These are phyloP conservation scores for Colletotrichum euphorbiae DNA, from an alignment of 2,329 filamentous ascomycete genomes.

Conservation along the genomic window DNA sequence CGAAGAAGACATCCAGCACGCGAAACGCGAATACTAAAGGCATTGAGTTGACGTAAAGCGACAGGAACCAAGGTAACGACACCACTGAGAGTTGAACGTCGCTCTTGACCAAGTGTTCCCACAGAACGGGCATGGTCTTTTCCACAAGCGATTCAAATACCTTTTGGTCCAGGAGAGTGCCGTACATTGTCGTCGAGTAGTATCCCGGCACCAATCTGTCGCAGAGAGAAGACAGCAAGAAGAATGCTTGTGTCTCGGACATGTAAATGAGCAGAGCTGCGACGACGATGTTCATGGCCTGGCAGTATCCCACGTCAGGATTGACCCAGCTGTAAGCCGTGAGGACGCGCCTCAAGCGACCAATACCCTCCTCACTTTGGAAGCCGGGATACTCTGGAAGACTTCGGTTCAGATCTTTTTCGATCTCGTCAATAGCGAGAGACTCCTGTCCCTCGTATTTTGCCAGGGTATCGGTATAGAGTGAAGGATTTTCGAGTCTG, in stretches of 20 bases:
- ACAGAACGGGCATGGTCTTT: slow-evolving; percentile 97
- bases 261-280: slow-evolving; percentile 98
- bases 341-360: slow-evolving; percentile 85
- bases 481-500: slow-evolving; percentile 84
- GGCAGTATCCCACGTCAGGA: slow-evolving; percentile 95
- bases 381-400: slow-evolving; percentile 97
- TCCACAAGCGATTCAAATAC: slow-evolving; percentile 99
- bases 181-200: slow-evolving; percentile 99
- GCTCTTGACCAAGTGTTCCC: slow-evolving; percentile 97
- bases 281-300: slow-evolving; percentile 99
- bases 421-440: slow-evolving; percentile 97
- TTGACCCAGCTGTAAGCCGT: slow-evolving; percentile 99
- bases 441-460: slow-evolving; percentile 90
- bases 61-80: slow-evolving; percentile 97
- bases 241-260: slow-evolving; percentile 96
- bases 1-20: slow-evolving; percentile 96
- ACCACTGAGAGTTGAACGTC: slow-evolving; percentile 98
- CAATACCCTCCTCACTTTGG: slow-evolving; percentile 95
- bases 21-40: slow-evolving; percentile 96
- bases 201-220: slow-evolving; percentile 95
- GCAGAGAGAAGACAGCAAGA: slow-evolving; percentile 89
- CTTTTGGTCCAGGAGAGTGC: slow-evolving; percentile 93
- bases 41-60: slow-evolving; percentile 99
- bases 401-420: slow-evolving; percentile 97
- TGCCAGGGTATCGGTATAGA: slow-evolving; percentile 85